Evolutionary conservation across 306 rosid species (phyloP), one percentile per base, ranked within the genome.

Genomic region (Carpinus viminea): DNA sequence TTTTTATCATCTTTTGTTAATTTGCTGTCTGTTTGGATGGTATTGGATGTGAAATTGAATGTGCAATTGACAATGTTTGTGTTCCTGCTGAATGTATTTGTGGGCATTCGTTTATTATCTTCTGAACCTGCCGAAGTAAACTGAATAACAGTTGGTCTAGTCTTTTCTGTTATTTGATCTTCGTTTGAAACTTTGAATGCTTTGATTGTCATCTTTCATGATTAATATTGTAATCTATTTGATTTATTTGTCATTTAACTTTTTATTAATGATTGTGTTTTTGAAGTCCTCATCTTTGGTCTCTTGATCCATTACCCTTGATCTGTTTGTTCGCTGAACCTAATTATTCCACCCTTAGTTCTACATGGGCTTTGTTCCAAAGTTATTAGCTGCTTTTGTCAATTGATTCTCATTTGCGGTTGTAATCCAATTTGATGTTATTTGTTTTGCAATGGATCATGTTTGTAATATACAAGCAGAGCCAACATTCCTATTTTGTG

Each of bases 151-250:
- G 45, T 8, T 64, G 41, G 5, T 34, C n/a, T 17, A 6, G 45
- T 31, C n/a, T 62, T 62, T 2, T 0, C 43, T 16, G 8, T 6
- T 3, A 31, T 34, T 5, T 62, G 17, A 59, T 62, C 10, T 31
- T 62, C 45, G 15, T 31, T 62, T 62, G 70, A n/a, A 64, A 34
- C 70, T 24, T 64, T 34, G 70, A 64, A 34, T 64, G 70, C 17
- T 16, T 8, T 12, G 68, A 61, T 61, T 61, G 12, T 3, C 10
- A 61, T 61, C 18, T 61, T 12, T 13, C 18, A 31, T 18, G n/a
- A 36, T 28, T 24, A 24, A 24, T 24, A 24, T 24, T 61, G 68
- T 28, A 28, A 41, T 61, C n/a, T 61, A 18, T 54, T 28, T 24
- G 66, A 26, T 60, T 10, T 24, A 4, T 41, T 26, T 12, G 66